These are phyloP conservation scores for Sporobolomyces pararoseus DNA, from an alignment of 768 basidiomycete species.

Conservation along the genomic window DNA sequence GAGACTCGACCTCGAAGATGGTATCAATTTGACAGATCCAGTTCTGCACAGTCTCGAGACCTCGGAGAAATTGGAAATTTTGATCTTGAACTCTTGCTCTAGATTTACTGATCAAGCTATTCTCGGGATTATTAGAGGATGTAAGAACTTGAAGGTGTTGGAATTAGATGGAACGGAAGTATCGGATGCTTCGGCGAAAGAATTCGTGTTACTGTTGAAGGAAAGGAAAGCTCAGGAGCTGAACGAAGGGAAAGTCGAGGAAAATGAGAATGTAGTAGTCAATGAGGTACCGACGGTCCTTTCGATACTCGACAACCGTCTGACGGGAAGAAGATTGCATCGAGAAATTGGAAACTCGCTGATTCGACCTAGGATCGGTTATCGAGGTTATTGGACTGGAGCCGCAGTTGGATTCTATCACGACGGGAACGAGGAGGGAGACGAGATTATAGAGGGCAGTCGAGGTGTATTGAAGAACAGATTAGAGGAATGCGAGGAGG, in stretches of 20 bases:
- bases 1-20: slow-evolving; percentile 81
- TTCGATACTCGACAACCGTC: slow-evolving; percentile 27
- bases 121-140: slow-evolving; percentile 61
- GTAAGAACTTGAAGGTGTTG: slow-evolving; percentile 61
- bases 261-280: no score
- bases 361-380: slow-evolving; percentile 10
- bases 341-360: background rate
- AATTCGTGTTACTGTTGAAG: slow-evolving; percentile 60
- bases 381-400: slow-evolving; percentile 27
- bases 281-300: background rate
- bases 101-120: slow-evolving; percentile 65
- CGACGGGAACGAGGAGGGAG: slow-evolving; percentile 5
- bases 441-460: slow-evolving; percentile 34
- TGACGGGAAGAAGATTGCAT: background rate
- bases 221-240: background rate
- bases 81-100: slow-evolving; percentile 66
- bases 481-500: slow-evolving; percentile 75
- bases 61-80: slow-evolving; percentile 57
- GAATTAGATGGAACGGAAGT: slow-evolving; percentile 80
- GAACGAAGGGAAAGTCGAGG: slow-evolving; percentile 14
- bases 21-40: slow-evolving; percentile 65
- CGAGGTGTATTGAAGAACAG: slow-evolving; percentile 48
- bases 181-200: slow-evolving; percentile 59
- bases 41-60: slow-evolving; percentile 68
- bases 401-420: slow-evolving; percentile 15